phyloP scores from a whole-genome alignment of 306 rosid genomes.

The Sindora glabra region DNA sequence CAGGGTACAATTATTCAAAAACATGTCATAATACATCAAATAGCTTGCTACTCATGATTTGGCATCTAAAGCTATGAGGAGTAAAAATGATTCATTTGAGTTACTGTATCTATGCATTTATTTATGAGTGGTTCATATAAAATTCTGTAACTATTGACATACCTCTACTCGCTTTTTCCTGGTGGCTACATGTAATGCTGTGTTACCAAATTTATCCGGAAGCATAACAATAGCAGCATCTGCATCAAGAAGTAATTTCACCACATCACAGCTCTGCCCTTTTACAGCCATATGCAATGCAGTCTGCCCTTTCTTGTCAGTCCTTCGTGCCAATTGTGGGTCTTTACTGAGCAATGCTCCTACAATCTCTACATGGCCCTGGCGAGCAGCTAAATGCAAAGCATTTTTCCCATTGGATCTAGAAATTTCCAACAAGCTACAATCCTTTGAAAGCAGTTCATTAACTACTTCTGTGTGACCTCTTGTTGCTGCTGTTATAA shows the following conservation, averaged over 20 bases:
- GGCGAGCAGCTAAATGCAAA: constrained; percentile 91
- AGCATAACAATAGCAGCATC: constrained; percentile 99
- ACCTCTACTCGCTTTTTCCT: constrained; percentile 98
- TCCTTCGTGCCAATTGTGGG: constrained; percentile 87
- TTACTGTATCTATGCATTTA: not conserved
- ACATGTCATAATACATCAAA: too few species aligned
- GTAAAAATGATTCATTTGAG: not conserved
- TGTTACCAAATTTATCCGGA: constrained; percentile 93
- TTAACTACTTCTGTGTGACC: constrained; percentile 80
- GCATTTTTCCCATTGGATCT: constrained; percentile 86
- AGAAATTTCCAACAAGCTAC: constrained; percentile 65
- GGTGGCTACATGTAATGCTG: constrained; percentile 89
- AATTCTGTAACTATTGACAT: constrained; percentile 9
- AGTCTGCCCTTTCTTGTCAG: constrained; percentile 97
- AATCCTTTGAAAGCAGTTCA: constrained; percentile 74
- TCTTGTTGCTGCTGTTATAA: constrained; percentile 80
- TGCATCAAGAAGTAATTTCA: constrained; percentile 81
- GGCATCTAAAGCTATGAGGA: not conserved
- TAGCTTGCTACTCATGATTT: not conserved
- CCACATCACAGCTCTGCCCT: constrained; percentile 89
- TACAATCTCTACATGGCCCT: constrained; percentile 80
- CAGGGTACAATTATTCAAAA: too few species aligned
- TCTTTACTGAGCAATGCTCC: constrained; percentile 65
- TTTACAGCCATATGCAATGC: constrained; percentile 99
- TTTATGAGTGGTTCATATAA: not conserved